Conservation (phyloP, 1,139 yeast species). For the Suzukiozyma palmioleophila region DNA sequence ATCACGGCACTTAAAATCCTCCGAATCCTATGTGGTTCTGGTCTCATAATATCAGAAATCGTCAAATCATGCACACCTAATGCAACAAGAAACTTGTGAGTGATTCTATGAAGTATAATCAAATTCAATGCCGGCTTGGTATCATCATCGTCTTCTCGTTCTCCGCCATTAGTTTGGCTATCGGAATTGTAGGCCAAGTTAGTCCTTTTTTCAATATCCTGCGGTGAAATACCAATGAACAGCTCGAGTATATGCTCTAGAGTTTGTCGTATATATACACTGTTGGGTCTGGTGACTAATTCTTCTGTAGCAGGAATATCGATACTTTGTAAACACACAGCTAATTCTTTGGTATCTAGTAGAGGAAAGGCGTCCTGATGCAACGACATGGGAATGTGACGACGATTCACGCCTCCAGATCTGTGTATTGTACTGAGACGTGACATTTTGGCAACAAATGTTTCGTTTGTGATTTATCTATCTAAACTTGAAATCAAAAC, state of each 20-base stretch:
- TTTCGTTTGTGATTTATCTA: constrained; percentile 2
- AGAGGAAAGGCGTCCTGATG: constrained; percentile 55
- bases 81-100: constrained; percentile 58
- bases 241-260: constrained; percentile 71
- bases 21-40: constrained; percentile 62
- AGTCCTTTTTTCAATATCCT: constrained; percentile 27
- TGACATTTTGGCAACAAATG: constrained; percentile 14
- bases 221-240: constrained; percentile 59
- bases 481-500: constrained; percentile 1
- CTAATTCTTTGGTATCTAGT: constrained; percentile 60
- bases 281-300: constrained; percentile 59
- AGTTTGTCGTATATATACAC: constrained; percentile 55
- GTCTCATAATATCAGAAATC: constrained; percentile 58
- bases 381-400: constrained; percentile 7
- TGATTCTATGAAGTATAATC: constrained; percentile 54
- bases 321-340: constrained; percentile 58
- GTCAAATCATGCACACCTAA: constrained; percentile 80
- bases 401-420: constrained; percentile 15
- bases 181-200: constrained; percentile 5
- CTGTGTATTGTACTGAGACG: constrained; percentile 24
- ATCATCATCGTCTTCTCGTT: constrained; percentile 27
- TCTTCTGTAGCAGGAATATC: constrained; percentile 64
- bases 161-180: constrained; percentile 5
- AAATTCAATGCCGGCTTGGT: constrained; percentile 36
- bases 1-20: constrained; percentile 78